Evolutionary conservation across 208 protist species (phyloP), one percentile per base, ranked within the genome.

Genomic region (Acanthamoeba healyi): DNA sequence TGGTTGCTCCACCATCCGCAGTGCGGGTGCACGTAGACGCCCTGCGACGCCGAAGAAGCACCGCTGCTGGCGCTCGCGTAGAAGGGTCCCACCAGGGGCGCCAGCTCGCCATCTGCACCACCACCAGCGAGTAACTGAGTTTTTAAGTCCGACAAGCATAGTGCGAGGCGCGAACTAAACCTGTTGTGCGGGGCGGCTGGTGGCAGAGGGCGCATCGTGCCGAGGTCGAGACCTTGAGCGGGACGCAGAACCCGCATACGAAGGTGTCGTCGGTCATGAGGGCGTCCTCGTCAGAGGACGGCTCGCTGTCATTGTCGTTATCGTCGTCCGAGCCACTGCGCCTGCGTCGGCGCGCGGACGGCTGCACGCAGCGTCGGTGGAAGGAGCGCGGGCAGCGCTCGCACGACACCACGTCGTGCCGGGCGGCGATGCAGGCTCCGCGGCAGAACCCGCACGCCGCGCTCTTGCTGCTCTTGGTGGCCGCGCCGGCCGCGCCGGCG

Each of bases 1-100:
- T 72, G 63, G 63, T 72, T 72, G 63, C 63, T 72, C 63, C 63
- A 72, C 63, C 63, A 38, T 17, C 7, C 63, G n/a, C 63, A 72
- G n/a, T 72, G 63, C n/a, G 63, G n/a, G 63, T 72, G 63, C 9
- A 72, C 63, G 63, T 72, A 61, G 19, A 72, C 34, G n/a, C n/a
- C n/a, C n/a, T n/a, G n/a, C 3, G n/a, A 12, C 15, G n/a, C n/a
- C 12, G 15, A 12, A 38, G 26, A 19, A 12, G 9, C n/a, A n/a
- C n/a, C n/a, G n/a, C n/a, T n/a, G n/a, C n/a, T 38, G 26, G n/a
- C 10, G 19, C n/a, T 2, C 34, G 63, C 9, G 63, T 72, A 72
- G 29, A 72, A 72, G 7, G 63, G 63, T 1, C 63, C 63, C 15
- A 72, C 12, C 2, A 72, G 63, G 10, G 63, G 63, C 9, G 63